Conservation (phyloP, 106 monocot species). For the Dendrobium officinale region DNA sequence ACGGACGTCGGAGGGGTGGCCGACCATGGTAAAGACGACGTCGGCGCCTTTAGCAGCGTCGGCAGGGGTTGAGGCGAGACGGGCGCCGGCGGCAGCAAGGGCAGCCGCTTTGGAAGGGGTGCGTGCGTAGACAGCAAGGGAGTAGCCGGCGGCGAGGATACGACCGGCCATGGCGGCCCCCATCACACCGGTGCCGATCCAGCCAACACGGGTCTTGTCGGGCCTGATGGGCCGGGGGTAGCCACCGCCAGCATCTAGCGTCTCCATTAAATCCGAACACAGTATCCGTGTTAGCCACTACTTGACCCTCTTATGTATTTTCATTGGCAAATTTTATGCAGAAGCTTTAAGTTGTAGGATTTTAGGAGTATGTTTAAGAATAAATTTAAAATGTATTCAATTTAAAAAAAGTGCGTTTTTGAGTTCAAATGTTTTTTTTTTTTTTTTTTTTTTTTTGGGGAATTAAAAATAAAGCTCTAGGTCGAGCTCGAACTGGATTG, state of each 20-base stretch:
- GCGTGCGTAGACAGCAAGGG: conserved; percentile 29
- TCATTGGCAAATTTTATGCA: no score
- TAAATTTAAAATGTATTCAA: no score
- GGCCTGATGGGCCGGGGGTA: conserved; percentile 21
- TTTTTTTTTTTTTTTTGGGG: no score
- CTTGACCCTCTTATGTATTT: no score
- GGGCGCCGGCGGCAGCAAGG: conserved; percentile 21
- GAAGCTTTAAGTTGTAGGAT: no score
- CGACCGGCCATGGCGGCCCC: conserved; percentile 38
- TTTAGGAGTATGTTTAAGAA: no score
- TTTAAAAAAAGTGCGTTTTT: no score
- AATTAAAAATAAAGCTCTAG: no score
- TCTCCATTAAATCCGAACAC: neutral
- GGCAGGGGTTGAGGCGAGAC: conserved; percentile 21
- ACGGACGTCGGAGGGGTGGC: conserved; percentile 39
- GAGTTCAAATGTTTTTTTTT: no score
- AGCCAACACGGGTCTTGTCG: conserved; percentile 6
- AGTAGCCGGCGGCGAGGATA: conserved; percentile 26
- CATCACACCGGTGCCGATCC: conserved; percentile 28
- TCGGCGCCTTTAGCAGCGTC: conserved; percentile 21
- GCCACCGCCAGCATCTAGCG: neutral
- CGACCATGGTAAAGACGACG: conserved; percentile 42
- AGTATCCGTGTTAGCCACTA: no score
- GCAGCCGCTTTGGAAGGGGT: conserved; percentile 14
- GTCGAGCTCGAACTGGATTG: no score